These are phyloP conservation scores for Phytophthora capsici DNA, from an alignment of 352 stramenopile species.

Conservation along the genomic window DNA sequence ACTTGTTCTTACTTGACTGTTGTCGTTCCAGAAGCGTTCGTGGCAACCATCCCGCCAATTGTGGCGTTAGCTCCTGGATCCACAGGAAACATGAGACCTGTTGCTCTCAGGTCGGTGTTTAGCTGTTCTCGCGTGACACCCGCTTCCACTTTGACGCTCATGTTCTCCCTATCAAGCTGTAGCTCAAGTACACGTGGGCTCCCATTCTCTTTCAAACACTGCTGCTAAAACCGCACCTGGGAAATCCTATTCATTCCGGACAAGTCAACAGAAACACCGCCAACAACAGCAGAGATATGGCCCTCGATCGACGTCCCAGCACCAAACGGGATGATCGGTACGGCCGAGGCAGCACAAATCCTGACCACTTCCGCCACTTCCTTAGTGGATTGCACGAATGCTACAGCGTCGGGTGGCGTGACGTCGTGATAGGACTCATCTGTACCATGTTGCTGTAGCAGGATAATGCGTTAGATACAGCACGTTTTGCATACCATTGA, in stretches of 20 bases:
- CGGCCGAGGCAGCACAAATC: slow-evolving; percentile 73
- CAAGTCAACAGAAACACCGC: slow-evolving; percentile 91
- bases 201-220: neutral
- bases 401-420: slow-evolving; percentile 85
- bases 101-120: slow-evolving; percentile 82
- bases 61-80: slow-evolving; percentile 96
- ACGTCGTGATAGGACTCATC: slow-evolving; percentile 91
- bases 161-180: slow-evolving; percentile 55
- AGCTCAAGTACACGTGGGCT: neutral
- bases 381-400: slow-evolving; percentile 76
- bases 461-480: neutral
- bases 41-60: slow-evolving; percentile 93
- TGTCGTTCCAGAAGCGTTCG: slow-evolving; percentile 87
- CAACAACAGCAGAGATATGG: slow-evolving; percentile 88
- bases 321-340: slow-evolving; percentile 95
- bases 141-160: slow-evolving; percentile 91
- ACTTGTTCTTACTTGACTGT: slow-evolving; percentile 72
- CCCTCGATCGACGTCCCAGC: slow-evolving; percentile 93
- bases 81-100: slow-evolving; percentile 94
- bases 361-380: slow-evolving; percentile 90
- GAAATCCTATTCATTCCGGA: slow-evolving; percentile 74
- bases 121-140: slow-evolving; percentile 92
- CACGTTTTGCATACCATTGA: too few species aligned
- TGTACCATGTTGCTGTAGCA: slow-evolving; percentile 72
- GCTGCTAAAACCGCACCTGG: slow-evolving; percentile 22